These are phyloP conservation scores for Erigeron philadelphicus DNA, from an alignment of 140 eudicot genomes.

Conservation along the genomic window DNA sequence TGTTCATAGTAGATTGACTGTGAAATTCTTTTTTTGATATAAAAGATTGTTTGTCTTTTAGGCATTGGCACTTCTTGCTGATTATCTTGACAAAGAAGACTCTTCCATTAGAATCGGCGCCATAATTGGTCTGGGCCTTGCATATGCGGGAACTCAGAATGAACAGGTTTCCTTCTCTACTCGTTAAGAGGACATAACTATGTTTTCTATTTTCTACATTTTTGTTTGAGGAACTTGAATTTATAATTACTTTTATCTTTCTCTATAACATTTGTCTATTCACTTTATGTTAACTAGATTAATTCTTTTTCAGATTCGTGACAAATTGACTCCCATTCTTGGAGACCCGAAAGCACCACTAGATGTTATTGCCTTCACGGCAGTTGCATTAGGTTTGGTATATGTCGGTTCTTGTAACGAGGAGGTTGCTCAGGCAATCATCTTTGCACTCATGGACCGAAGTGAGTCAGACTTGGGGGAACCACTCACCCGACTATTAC, in stretches of 20 bases:
- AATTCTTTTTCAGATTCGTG: constrained; percentile 49
- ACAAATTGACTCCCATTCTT: constrained; percentile 62
- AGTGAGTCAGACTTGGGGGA: constrained; percentile 85
- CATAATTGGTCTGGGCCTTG: constrained; percentile 87
- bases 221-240: not conserved
- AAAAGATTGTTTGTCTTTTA: constrained; percentile 16
- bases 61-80: constrained; percentile 95
- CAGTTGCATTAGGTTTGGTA: constrained; percentile 79
- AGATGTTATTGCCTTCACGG: constrained; percentile 87
- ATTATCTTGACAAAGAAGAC: constrained; percentile 81
- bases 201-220: not conserved
- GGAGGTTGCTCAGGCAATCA: constrained; percentile 91
- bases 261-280: not conserved
- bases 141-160: constrained; percentile 87
- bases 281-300: constrained; percentile 3
- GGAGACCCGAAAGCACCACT: constrained; percentile 76
- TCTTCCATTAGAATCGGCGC: constrained; percentile 86
- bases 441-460: constrained; percentile 85
- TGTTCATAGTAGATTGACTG: not conserved
- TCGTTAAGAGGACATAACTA: not conserved
- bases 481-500: constrained; percentile 68
- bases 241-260: not conserved
- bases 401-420: constrained; percentile 92
- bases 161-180: constrained; percentile 49
- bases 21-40: not conserved